phyloP scores from a whole-genome alignment of 768 basidiomycete genomes.

The Neoboletus brunneissimus region DNA sequence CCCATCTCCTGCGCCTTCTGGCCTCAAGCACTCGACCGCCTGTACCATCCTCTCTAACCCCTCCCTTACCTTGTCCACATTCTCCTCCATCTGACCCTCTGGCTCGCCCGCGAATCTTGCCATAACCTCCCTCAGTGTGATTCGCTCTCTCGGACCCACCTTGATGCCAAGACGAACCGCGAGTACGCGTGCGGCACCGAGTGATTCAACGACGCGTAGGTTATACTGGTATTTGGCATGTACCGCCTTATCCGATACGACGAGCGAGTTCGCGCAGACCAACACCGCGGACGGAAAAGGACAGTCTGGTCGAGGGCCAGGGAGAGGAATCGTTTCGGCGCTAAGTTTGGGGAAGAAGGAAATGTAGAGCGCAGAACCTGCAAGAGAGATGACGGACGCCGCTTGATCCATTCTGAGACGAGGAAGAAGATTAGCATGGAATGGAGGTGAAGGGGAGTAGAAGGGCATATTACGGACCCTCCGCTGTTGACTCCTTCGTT shows the following conservation, averaged over 20 bases:
- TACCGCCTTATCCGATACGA: conserved; percentile 75
- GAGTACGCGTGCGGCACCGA: conserved; percentile 74
- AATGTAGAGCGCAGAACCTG: conserved; percentile 72
- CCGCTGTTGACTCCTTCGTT: conserved; percentile 66
- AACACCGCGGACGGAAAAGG: conserved; percentile 29
- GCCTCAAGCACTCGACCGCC: conserved; percentile 54
- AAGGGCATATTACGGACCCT: conserved; percentile 46
- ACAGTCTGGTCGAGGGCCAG: conserved; percentile 29
- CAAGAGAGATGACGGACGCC: conserved; percentile 74
- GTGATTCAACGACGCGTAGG: conserved; percentile 87
- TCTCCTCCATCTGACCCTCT: conserved; percentile 36
- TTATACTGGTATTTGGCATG: conserved; percentile 81
- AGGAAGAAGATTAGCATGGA: conserved; percentile 3
- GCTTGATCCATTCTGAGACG: conserved; percentile 81
- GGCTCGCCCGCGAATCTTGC: conserved; percentile 51
- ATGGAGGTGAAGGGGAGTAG: not conserved
- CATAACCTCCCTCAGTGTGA: conserved; percentile 68
- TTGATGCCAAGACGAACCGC: conserved; percentile 53
- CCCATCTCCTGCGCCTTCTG: conserved; percentile 33
- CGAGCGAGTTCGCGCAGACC: conserved; percentile 52
- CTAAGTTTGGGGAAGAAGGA: conserved; percentile 74
- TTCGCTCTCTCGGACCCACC: conserved; percentile 39
- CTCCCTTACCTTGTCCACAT: conserved; percentile 43
- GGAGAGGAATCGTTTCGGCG: conserved; percentile 66
- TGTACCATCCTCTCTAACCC: conserved; percentile 46